Conservation (phyloP, 2,329 filamentous ascomycete genomes). For the Colletotrichum spaethianum region DNA sequence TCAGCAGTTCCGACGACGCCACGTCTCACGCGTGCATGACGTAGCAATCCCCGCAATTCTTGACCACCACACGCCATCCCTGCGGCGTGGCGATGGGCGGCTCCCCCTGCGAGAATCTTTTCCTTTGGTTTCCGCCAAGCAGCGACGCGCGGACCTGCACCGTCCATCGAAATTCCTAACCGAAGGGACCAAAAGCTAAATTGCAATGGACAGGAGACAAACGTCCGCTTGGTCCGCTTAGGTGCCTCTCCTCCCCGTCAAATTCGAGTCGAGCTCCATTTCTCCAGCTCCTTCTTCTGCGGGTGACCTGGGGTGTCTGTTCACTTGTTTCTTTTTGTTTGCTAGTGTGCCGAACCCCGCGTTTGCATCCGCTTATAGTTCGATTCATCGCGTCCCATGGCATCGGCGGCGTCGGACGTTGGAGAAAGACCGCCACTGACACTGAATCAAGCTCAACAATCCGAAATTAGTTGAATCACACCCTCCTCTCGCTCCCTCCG, state of each 20-base stretch:
- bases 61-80: conserved; percentile 13
- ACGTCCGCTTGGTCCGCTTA: too few relatives aligned
- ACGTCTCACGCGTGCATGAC: conserved; percentile 26
- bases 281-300: background rate
- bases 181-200: background rate
- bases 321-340: too few relatives aligned
- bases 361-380: background rate
- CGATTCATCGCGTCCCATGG: background rate
- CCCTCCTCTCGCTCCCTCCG: background rate
- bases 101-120: background rate
- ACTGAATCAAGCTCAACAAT: conserved; percentile 8
- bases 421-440: background rate
- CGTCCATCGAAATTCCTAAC: background rate
- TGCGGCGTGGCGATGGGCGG: conserved; percentile 13
- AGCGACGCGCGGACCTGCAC: conserved; percentile 31
- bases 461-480: background rate
- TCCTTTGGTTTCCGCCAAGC: conserved; percentile 15
- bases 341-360: background rate
- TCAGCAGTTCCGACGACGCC: conserved; percentile 4
- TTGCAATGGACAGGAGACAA: conserved; percentile 24
- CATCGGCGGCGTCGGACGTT: background rate
- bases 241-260: conserved; percentile 1
- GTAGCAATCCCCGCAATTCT: conserved; percentile 29
- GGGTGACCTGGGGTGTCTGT: background rate
- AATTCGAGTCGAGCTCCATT: background rate